Percentiles rank a stretch among this genome's conserved stretches.
Evolutionary conservation across 2,329 filamentous ascomycete genomes (phyloP).

Genomic region (Metarhizium sp.): DNA sequence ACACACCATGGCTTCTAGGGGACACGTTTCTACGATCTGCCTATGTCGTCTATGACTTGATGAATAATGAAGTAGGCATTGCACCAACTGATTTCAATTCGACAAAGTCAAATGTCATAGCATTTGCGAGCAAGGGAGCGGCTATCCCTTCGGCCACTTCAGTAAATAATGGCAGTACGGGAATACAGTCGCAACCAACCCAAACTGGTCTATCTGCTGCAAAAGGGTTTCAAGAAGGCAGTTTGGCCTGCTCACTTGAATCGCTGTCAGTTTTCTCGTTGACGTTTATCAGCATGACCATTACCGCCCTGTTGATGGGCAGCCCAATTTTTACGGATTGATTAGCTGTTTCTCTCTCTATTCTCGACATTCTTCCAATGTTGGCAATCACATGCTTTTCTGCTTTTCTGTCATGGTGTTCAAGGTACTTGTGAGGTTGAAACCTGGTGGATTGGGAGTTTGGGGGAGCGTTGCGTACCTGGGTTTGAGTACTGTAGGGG

Average conservation of each 20-base stretch:
- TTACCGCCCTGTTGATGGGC: background rate
- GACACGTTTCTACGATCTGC: conserved; percentile 51
- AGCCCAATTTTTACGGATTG: background rate
- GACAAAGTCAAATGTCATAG: conserved; percentile 37
- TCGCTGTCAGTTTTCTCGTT: conserved; percentile 9
- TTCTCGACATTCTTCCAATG: background rate
- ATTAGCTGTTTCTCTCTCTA: background rate
- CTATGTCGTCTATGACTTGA: conserved; percentile 51
- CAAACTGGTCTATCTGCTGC: conserved; percentile 17
- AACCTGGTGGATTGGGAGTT: background rate
- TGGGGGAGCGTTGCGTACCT: background rate
- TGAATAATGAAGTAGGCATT: conserved; percentile 46
- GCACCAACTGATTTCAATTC: conserved; percentile 48
- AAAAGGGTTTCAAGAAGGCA: conserved; percentile 20
- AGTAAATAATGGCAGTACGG: conserved; percentile 14
- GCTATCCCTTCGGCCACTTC: conserved; percentile 40
- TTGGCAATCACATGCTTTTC: too few species aligned
- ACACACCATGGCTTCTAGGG: conserved; percentile 38
- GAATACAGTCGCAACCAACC: conserved; percentile 8
- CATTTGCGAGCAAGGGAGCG: conserved; percentile 40
- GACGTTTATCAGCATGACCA: conserved; percentile 11
- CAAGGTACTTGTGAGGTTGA: too few species aligned
- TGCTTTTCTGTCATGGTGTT: too few species aligned
- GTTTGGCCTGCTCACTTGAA: background rate
- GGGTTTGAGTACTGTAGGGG: background rate